Conservation (phyloP, 1,284 basidiomycete genomes). For the Stygiomarasmius scandens region DNA sequence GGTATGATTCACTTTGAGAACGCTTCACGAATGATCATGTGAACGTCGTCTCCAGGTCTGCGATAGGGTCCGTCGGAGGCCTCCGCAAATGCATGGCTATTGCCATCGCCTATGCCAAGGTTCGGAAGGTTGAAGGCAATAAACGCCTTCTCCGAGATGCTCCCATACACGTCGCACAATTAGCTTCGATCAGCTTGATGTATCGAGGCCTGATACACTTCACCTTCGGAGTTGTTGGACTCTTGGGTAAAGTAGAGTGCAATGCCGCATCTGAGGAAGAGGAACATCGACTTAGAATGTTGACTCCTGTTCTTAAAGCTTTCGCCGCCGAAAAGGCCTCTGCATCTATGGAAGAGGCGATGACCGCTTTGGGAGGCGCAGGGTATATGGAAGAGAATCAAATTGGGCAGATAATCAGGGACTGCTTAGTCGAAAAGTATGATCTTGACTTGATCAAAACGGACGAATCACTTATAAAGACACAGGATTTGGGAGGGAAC, state of each 20-base stretch:
- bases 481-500: conserved; percentile 80
- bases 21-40: no score
- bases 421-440: conserved; percentile 70
- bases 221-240: conserved; percentile 55
- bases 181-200: conserved; percentile 59
- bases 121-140: conserved; percentile 56
- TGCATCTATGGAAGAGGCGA: conserved; percentile 71
- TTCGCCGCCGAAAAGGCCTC: conserved; percentile 70
- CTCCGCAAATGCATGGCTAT: conserved; percentile 68
- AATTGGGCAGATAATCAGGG: conserved; percentile 64
- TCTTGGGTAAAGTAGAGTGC: conserved; percentile 69
- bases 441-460: conserved; percentile 1
- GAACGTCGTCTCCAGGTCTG: conserved; percentile 43
- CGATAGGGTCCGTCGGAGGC: conserved; percentile 57
- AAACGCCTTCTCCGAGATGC: conserved; percentile 53
- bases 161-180: conserved; percentile 63
- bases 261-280: conserved; percentile 52
- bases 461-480: neutral
- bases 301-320: conserved; percentile 75
- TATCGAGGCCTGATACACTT: conserved; percentile 72
- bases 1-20: conserved; percentile 27
- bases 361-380: conserved; percentile 75
- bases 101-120: conserved; percentile 62
- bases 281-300: conserved; percentile 55
- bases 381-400: conserved; percentile 85